These are phyloP conservation scores for Scutellaria galericulata DNA, from an alignment of 257 asterid species.

Conservation along the genomic window DNA sequence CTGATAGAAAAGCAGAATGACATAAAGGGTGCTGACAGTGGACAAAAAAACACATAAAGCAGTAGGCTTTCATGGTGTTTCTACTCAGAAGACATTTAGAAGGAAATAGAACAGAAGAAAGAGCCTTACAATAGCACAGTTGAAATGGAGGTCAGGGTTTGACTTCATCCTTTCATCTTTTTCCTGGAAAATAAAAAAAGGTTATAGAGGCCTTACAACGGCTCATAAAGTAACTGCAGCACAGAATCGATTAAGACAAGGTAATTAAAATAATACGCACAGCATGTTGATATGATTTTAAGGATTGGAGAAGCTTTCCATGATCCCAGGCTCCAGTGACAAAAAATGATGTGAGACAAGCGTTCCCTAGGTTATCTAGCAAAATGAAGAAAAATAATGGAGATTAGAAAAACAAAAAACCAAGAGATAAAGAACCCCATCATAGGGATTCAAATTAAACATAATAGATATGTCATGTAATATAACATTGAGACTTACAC, in stretches of 20 bases:
- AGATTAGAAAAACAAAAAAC: background rate
- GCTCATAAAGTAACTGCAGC: slow-evolving; percentile 26
- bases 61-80: background rate
- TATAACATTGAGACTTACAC: slow-evolving; percentile 54
- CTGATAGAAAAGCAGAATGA: background rate
- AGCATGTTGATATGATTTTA: slow-evolving; percentile 97
- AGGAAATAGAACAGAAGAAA: slow-evolving; percentile 32
- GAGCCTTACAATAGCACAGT: slow-evolving; percentile 81
- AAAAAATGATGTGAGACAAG: slow-evolving; percentile 83
- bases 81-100: slow-evolving; percentile 3
- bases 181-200: slow-evolving; percentile 60
- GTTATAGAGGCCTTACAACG: slow-evolving; percentile 20
- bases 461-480: background rate
- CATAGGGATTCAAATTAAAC: slow-evolving; percentile 20
- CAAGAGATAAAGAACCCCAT: background rate
- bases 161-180: slow-evolving; percentile 82
- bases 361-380: slow-evolving; percentile 93
- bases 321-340: slow-evolving; percentile 91
- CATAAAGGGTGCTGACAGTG: slow-evolving; percentile 17
- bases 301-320: slow-evolving; percentile 69
- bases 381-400: slow-evolving; percentile 19
- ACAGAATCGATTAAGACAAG: slow-evolving; percentile 24
- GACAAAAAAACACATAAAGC: background rate
- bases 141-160: slow-evolving; percentile 89
- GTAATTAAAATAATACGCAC: slow-evolving; percentile 51